These are phyloP conservation scores for Xylariaceae sp. DNA, from an alignment of 2,329 filamentous ascomycete genomes.

Conservation along the genomic window DNA sequence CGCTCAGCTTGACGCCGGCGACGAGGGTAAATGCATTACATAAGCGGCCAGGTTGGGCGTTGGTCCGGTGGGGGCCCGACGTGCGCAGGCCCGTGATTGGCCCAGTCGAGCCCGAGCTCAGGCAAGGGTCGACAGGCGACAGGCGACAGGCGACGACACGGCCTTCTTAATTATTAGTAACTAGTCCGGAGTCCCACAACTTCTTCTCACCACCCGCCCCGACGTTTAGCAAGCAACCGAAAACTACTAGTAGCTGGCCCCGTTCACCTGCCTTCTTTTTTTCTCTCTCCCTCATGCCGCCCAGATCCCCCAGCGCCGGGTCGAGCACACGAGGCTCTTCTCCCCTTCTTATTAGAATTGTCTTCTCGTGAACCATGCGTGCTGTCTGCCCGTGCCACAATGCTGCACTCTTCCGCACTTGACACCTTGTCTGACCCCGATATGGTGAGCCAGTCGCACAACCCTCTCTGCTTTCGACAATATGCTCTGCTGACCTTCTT, in stretches of 20 bases:
- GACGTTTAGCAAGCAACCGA: constrained; percentile 14
- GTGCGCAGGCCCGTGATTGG: not conserved
- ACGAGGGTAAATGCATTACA: not conserved
- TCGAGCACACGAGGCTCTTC: not conserved
- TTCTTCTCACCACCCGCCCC: constrained; percentile 15
- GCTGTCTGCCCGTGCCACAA: constrained; percentile 1
- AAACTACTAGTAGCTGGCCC: constrained; percentile 8
- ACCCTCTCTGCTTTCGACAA: constrained; percentile 3
- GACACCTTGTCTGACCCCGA: constrained; percentile 20
- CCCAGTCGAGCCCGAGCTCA: constrained; percentile 2
- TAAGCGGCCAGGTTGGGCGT: not conserved
- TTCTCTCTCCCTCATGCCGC: not conserved
- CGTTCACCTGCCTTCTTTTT: constrained; percentile 8
- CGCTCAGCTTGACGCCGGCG: not conserved
- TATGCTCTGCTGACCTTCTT: constrained; percentile 13
- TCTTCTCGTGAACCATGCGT: not conserved
- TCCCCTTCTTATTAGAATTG: not conserved
- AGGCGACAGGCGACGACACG: constrained; percentile 14
- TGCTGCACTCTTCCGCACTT: constrained; percentile 18
- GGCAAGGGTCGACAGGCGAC: constrained; percentile 8
- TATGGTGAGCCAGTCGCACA: constrained; percentile 15
- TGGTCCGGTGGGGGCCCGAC: not conserved
- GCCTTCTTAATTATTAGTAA: constrained; percentile 7
- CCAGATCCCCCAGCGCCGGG: not conserved
- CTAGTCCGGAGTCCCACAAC: constrained; percentile 23